Percentiles rank a stretch among this genome's conserved stretches.
These are phyloP conservation scores for Gnomoniopsis sp. DNA, from an alignment of 2,329 filamentous ascomycete genomes.

Conservation along the genomic window DNA sequence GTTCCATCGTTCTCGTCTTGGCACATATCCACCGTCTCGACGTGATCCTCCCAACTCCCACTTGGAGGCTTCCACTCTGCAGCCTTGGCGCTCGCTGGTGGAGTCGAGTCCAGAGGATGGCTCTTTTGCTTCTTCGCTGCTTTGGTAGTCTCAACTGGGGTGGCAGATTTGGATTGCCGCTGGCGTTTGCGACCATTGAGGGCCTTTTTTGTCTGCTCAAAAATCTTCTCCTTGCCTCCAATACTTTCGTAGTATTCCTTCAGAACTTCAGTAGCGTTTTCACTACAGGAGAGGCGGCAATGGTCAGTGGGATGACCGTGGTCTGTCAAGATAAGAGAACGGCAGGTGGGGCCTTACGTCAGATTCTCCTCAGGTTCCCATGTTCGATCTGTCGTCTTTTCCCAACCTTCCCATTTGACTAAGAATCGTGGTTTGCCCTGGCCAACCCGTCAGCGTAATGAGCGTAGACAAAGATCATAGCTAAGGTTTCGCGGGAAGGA, in stretches of 20 bases:
- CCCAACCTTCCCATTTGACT: slow-evolving; percentile 80
- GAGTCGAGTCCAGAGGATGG: slow-evolving; percentile 46
- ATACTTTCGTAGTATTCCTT: slow-evolving; percentile 60
- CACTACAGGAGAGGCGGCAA: slow-evolving; percentile 33
- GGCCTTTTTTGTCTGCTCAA: slow-evolving; percentile 48
- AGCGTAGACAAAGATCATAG: not conserved
- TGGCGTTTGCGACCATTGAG: slow-evolving; percentile 56
- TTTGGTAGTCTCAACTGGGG: slow-evolving; percentile 39
- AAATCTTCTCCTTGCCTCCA: slow-evolving; percentile 59
- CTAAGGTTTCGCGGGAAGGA: slow-evolving; percentile 19
- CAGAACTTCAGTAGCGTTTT: slow-evolving; percentile 58
- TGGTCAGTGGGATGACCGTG: not conserved
- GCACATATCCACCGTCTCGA: slow-evolving; percentile 68
- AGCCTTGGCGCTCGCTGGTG: slow-evolving; percentile 41
- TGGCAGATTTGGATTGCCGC: slow-evolving; percentile 38
- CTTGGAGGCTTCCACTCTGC: slow-evolving; percentile 62
- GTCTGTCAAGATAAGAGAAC: not conserved
- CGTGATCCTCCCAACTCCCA: slow-evolving; percentile 74
- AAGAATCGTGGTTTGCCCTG: slow-evolving; percentile 57
- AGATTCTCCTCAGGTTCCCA: slow-evolving; percentile 79
- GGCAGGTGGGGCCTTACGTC: slow-evolving; percentile 35
- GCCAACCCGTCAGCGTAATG: not conserved
- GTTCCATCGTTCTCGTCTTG: slow-evolving; percentile 59
- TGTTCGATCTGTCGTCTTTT: slow-evolving; percentile 65
- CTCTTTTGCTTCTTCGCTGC: slow-evolving; percentile 44